Evolutionary conservation across 106 monocot species (phyloP), one percentile per base, ranked within the genome.

Genomic region (Dendrobium chrysotoxum): DNA sequence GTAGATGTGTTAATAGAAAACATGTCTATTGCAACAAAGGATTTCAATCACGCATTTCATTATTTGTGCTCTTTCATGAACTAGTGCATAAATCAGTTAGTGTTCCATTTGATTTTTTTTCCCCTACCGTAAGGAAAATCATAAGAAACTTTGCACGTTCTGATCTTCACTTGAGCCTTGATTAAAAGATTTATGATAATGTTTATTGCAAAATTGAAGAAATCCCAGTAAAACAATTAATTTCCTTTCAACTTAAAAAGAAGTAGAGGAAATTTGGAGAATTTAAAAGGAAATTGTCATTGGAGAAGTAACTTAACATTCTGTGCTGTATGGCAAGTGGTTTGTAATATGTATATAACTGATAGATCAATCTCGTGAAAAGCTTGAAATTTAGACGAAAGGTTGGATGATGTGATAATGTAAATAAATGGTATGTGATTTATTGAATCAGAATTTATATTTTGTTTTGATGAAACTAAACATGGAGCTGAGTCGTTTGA

Each of bases 391-490:
- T 57, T 57, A 57, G 15, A 21, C 17, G 0, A 68, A 26, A 30
- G 61, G n/a, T 28, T 68, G 30, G 28, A 30, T 68, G 68, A 68
- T 28, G 13, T 68, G 28, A 68, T 68, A 10, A 11, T 30, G 2
- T 28, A 26, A 68, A 28, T 68, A 28, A 68, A 11, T 68, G 68
- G 6, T 13, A 12, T 17, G 7, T 30, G 30, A 61, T 61, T 61
- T 61, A n/a, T 61, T 61, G 61, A 61, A 61, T 23, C 21, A n/a
- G 61, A 61, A 61, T 61, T 23, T 17, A 68, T 68, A 68, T 68
- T 68, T 28, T 11, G 68, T 28, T 68, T 31, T 28, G 68, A 68
- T 28, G 68, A 10, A 68, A 21, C 68, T 68, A 26, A 28, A 30
- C 68, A 68, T 30, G 68, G 68, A 30, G 30, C 68, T 68, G 11